These are phyloP conservation scores for Pachysandra terminalis DNA, from an alignment of 164 flowering plant species.

Conservation along the genomic window DNA sequence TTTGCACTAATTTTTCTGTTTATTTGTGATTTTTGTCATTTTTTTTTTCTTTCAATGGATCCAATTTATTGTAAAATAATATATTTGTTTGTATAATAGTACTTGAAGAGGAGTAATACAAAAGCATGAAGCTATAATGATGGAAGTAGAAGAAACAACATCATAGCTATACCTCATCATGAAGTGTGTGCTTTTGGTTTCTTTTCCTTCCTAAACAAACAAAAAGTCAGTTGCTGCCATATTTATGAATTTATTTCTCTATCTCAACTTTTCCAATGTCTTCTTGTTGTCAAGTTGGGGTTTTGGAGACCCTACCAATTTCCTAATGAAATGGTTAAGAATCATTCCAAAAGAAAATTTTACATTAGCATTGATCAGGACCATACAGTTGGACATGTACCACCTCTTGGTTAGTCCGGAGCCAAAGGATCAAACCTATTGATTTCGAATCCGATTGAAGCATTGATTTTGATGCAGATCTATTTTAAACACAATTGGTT, in stretches of 20 bases:
- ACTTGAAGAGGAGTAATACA: slow-evolving; percentile 1
- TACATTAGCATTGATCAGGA: background rate
- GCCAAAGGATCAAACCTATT: too few species aligned
- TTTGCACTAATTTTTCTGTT: too few species aligned
- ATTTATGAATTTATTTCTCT: slow-evolving; percentile 1
- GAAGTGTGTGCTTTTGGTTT: slow-evolving; percentile 14
- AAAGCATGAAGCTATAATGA: slow-evolving; percentile 31
- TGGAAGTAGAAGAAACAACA: slow-evolving; percentile 45
- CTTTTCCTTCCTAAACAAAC: slow-evolving; percentile 18
- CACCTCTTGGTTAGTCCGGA: too few species aligned
- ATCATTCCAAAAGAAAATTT: background rate
- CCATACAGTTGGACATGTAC: background rate
- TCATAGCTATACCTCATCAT: slow-evolving; percentile 25
- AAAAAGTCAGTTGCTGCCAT: background rate
- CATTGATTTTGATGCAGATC: too few species aligned
- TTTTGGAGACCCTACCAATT: slow-evolving; percentile 22
- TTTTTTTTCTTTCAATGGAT: too few species aligned
- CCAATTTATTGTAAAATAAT: too few species aligned
- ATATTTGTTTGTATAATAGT: too few species aligned
- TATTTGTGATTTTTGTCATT: too few species aligned
- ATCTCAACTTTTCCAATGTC: slow-evolving; percentile 6
- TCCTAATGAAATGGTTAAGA: slow-evolving; percentile 12
- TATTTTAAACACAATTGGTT: too few species aligned
- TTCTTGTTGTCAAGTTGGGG: slow-evolving; percentile 12
- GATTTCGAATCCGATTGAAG: too few species aligned